These are phyloP conservation scores for Adenanthera pavonina DNA, from an alignment of 306 rosid genomes.

Conservation along the genomic window DNA sequence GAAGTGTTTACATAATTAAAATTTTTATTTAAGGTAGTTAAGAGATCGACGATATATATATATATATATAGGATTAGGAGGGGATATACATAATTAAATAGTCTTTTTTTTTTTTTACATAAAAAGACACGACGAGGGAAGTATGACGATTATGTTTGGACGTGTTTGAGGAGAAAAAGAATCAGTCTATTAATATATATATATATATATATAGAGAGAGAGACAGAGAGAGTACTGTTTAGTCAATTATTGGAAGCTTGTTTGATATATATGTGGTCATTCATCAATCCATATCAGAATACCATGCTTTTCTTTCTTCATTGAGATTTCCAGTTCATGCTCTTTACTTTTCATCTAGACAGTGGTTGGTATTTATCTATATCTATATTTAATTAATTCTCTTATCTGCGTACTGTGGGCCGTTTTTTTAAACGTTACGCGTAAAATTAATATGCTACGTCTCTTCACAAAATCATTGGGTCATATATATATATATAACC, in stretches of 20 bases:
- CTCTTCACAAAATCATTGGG: background rate
- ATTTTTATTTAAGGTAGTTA: background rate
- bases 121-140: conserved; percentile 36
- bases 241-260: conserved; percentile 43
- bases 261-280: conserved; percentile 25
- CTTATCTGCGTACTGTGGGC: background rate
- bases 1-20: background rate
- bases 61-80: background rate
- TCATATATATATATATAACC: too few relatives aligned
- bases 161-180: conserved; percentile 41
- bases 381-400: background rate
- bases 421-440: too few relatives aligned
- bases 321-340: background rate
- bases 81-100: background rate
- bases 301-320: background rate
- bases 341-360: background rate
- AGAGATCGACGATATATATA: too few relatives aligned
- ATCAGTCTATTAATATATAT: background rate
- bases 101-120: too few relatives aligned
- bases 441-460: too few relatives aligned
- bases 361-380: background rate
- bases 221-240: too few relatives aligned
- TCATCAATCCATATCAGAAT: conserved; percentile 41
- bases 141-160: conserved; percentile 38
- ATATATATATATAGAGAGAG: too few relatives aligned